Evolutionary conservation across 768 basidiomycete species (phyloP), one percentile per base, ranked within the genome.

Genomic region (Kwoniella newhampshirensis): DNA sequence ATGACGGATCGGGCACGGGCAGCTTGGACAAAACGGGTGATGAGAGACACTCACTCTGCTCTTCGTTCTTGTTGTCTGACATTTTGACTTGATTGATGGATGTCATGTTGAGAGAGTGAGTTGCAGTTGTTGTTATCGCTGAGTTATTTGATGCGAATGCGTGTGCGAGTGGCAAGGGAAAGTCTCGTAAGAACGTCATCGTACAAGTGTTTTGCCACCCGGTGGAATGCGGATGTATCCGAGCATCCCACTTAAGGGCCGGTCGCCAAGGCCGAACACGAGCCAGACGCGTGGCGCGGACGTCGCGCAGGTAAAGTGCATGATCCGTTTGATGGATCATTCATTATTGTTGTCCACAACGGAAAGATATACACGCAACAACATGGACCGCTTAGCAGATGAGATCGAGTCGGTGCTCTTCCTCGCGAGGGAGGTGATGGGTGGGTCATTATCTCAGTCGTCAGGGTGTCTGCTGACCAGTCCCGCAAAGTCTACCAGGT

Each of bases 331-430:
- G n/a, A n/a, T n/a, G n/a, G n/a, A n/a, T 8, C 12, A 50, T 37
- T 13, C 35, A 37, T 6, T 18, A 7, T 18, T 48, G 12, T 48
- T 30, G 21, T 28, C 32, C 6, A 13, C 32, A 6, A 32, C 32
- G 6, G 7, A 32, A 13, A 6, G 13, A 32, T 13, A 7, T 3
- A 30, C 47, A 49, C 28, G 9, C 17, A 4, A 15, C 45, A 57
- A 12, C 20, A 75, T 73, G 70, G 66, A 75, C 57, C 46, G 40
- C 41, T 51, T 73, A 6, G 48, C 64, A 27, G 89, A 91, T 58
- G 90, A 92, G 70, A 87, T 93, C 58, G 87, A 93, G 77, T 90
- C 89, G 43, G 83, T 93, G 66, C 80, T 96, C 35, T 92, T 89
- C 76, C 86, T 94, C 62, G 87, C 84, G n/a, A 82, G 91, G 37